Evolutionary conservation across 2,329 filamentous ascomycete species (phyloP).

Genomic region (Diplodia sapinea): DNA sequence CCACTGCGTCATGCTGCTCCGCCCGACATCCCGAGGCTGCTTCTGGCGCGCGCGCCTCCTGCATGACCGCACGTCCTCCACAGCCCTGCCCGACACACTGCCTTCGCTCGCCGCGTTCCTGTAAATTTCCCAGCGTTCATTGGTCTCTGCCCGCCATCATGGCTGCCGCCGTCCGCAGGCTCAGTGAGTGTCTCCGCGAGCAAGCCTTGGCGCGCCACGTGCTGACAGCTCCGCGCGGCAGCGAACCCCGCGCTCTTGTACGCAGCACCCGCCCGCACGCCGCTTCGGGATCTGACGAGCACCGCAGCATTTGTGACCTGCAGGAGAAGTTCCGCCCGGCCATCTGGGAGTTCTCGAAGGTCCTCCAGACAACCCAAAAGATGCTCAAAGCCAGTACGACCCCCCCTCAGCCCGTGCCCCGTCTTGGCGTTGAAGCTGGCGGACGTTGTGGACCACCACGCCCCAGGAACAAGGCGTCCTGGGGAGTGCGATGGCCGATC

Average conservation of each 20-base stretch:
- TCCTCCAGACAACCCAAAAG: slow-evolving; percentile 62
- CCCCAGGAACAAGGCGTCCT: slow-evolving; percentile 24
- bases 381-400: slow-evolving; percentile 55
- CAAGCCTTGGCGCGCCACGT: slow-evolving; percentile 5
- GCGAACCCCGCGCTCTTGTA: slow-evolving; percentile 51
- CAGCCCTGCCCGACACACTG: slow-evolving; percentile 22
- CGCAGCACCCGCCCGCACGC: slow-evolving; percentile 25
- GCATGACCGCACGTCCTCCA: slow-evolving; percentile 25
- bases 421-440: slow-evolving; percentile 12
- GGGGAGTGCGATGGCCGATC: slow-evolving; percentile 7
- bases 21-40: slow-evolving; percentile 9
- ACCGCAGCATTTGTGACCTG: slow-evolving; percentile 81
- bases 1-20: slow-evolving; percentile 26
- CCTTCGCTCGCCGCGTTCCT: slow-evolving; percentile 8
- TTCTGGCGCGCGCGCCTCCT: slow-evolving; percentile 21
- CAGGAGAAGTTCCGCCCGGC: slow-evolving; percentile 89
- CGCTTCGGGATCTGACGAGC: slow-evolving; percentile 1
- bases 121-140: slow-evolving; percentile 17
- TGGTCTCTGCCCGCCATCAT: slow-evolving; percentile 11
- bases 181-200: slow-evolving; percentile 21
- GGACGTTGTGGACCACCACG: slow-evolving; percentile 7
- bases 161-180: slow-evolving; percentile 26
- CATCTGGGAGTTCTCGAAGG: slow-evolving; percentile 83
- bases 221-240: slow-evolving; percentile 33
- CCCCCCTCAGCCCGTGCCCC: slow-evolving; percentile 28